Conservation (phyloP, 106 monocot genomes). For the Platanthera zijinensis region DNA sequence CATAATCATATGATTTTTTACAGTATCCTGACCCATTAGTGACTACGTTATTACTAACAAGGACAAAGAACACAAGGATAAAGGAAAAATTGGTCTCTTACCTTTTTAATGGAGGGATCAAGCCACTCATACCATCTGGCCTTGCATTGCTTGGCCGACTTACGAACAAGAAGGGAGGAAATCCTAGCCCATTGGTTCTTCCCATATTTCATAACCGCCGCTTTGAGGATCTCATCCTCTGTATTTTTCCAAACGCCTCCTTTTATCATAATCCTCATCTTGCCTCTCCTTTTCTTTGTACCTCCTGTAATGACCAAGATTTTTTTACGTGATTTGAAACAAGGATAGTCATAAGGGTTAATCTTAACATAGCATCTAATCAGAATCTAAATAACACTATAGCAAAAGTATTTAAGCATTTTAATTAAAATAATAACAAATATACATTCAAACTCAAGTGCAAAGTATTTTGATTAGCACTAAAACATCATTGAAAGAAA, state of each 20-base stretch:
- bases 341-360: too few relatives aligned
- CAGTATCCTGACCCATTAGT: neutral
- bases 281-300: conserved; percentile 16
- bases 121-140: conserved; percentile 98
- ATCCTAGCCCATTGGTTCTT: conserved; percentile 99
- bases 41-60: too few relatives aligned
- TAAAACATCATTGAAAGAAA: too few relatives aligned
- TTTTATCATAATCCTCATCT: conserved; percentile 99
- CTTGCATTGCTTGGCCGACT: conserved; percentile 98
- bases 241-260: conserved; percentile 99
- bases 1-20: neutral
- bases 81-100: conserved; percentile 1
- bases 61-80: too few relatives aligned
- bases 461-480: too few relatives aligned
- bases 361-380: too few relatives aligned
- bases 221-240: conserved; percentile 98
- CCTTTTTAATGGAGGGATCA: conserved; percentile 96
- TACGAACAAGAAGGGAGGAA: conserved; percentile 83
- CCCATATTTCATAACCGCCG: conserved; percentile 98
- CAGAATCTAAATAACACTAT: too few relatives aligned
- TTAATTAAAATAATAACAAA: too few relatives aligned
- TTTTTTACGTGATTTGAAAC: neutral
- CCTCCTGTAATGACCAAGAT: conserved; percentile 2
- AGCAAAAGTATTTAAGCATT: too few relatives aligned
- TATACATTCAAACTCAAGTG: too few relatives aligned